Conservation (phyloP, 2,329 filamentous ascomycete genomes). For the Didymellaceae sp. region DNA sequence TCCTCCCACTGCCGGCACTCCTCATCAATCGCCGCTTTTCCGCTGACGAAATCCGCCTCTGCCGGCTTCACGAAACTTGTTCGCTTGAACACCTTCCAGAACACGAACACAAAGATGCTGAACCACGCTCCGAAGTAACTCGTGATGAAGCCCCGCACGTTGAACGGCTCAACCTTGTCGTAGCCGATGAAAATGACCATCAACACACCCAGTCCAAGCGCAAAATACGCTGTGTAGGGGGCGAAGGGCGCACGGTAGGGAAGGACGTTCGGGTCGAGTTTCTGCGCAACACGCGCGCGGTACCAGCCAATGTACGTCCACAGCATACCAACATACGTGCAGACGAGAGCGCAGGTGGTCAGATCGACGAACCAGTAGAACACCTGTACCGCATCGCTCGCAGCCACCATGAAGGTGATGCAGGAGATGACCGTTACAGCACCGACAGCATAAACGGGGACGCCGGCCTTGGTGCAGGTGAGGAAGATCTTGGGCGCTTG, state of each 20-base stretch:
- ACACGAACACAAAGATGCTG: slow-evolving; percentile 52
- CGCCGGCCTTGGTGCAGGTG: slow-evolving; percentile 65
- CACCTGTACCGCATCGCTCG: slow-evolving; percentile 49
- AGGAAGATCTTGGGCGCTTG: slow-evolving; percentile 70
- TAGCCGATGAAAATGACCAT: slow-evolving; percentile 51
- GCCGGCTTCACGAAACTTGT: slow-evolving; percentile 55
- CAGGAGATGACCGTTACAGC: slow-evolving; percentile 53
- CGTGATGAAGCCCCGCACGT: slow-evolving; percentile 53
- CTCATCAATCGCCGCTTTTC: slow-evolving; percentile 52
- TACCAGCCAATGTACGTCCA: slow-evolving; percentile 20
- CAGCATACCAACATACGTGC: slow-evolving; percentile 18
- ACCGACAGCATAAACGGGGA: slow-evolving; percentile 58
- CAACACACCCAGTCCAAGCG: slow-evolving; percentile 7
- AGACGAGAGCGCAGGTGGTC: slow-evolving; percentile 46
- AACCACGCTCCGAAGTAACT: slow-evolving; percentile 51
- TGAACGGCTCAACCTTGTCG: slow-evolving; percentile 58
- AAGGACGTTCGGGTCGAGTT: slow-evolving; percentile 1
- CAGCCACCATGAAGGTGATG: slow-evolving; percentile 57
- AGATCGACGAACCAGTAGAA: slow-evolving; percentile 77
- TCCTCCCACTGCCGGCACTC: slow-evolving; percentile 41
- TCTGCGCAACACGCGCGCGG: slow-evolving; percentile 15
- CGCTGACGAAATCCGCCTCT: slow-evolving; percentile 51
- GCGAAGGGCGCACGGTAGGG: slow-evolving; percentile 13
- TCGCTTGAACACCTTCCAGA: slow-evolving; percentile 69
- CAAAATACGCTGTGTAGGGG: slow-evolving; percentile 15